Evolutionary conservation across 2,329 filamentous ascomycete genomes (phyloP).

Genomic region (Penicillium psychrosexuale): DNA sequence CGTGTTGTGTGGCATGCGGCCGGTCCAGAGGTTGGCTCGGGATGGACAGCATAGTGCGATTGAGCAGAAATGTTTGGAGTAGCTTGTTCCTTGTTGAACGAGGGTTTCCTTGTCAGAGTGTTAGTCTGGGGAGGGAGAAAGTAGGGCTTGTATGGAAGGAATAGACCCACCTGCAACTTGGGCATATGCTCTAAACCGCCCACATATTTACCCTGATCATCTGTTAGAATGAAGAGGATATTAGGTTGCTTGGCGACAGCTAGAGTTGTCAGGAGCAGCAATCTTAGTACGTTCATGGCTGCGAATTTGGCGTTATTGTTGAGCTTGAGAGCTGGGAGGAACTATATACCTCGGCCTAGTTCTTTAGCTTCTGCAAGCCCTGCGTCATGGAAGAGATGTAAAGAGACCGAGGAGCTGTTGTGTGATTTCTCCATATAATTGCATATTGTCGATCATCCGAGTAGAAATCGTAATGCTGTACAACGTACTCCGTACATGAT

Average conservation of each 20-base stretch:
- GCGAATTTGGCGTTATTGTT: not conserved
- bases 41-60: constrained; percentile 65
- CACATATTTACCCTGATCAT: constrained; percentile 58
- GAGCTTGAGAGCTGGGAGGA: not conserved
- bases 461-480: not conserved
- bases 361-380: not conserved
- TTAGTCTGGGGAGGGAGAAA: not conserved
- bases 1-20: constrained; percentile 64
- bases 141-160: not conserved
- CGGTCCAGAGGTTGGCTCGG: constrained; percentile 61
- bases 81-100: constrained; percentile 56
- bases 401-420: not conserved
- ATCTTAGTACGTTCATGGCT: constrained; percentile 12
- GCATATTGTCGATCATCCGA: constrained; percentile 12
- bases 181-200: constrained; percentile 53
- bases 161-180: constrained; percentile 19
- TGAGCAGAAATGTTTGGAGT: constrained; percentile 58
- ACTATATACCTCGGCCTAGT: constrained; percentile 2
- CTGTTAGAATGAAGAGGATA: constrained; percentile 65
- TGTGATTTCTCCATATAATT: constrained; percentile 23
- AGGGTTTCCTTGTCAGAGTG: constrained; percentile 47
- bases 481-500: not conserved
- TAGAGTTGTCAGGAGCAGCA: constrained; percentile 14
- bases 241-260: constrained; percentile 45
- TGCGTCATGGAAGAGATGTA: not conserved